Evolutionary conservation across 805 yeast genomes (phyloP).

Genomic region (Hanseniaspora vineae): DNA sequence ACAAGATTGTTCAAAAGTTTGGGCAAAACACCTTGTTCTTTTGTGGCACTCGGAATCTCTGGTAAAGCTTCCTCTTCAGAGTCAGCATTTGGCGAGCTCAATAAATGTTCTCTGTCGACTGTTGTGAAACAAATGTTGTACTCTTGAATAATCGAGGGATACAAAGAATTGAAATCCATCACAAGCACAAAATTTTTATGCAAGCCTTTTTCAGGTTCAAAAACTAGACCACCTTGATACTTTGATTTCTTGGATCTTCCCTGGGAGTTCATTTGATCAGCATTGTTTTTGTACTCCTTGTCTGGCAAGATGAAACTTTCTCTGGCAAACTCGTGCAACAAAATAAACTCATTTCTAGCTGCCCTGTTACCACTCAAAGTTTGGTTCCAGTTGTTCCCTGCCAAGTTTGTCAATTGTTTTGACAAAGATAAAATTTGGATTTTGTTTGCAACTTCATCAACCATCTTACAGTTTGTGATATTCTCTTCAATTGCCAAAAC

Average conservation of each 20-base stretch:
- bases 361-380: slow-evolving; percentile 92
- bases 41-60: slow-evolving; percentile 44
- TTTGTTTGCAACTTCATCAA: slow-evolving; percentile 68
- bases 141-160: slow-evolving; percentile 95
- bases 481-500: slow-evolving; percentile 62
- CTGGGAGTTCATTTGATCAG: slow-evolving; percentile 28
- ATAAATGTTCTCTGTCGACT: slow-evolving; percentile 46
- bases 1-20: slow-evolving; percentile 72
- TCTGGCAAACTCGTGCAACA: slow-evolving; percentile 80
- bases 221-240: slow-evolving; percentile 86
- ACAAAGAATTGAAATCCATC: slow-evolving; percentile 96
- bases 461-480: slow-evolving; percentile 48
- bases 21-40: slow-evolving; percentile 74
- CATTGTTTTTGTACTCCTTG: slow-evolving; percentile 36
- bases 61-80: slow-evolving; percentile 48
- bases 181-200: slow-evolving; percentile 82
- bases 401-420: slow-evolving; percentile 80
- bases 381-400: slow-evolving; percentile 96
- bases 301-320: slow-evolving; percentile 82
- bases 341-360: slow-evolving; percentile 86
- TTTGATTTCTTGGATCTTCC: slow-evolving; percentile 49
- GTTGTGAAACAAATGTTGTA: slow-evolving; percentile 95
- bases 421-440: slow-evolving; percentile 81
- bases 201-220: slow-evolving; percentile 92
- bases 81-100: slow-evolving; percentile 19